These are phyloP conservation scores for Hypoxylon perforatum DNA, from an alignment of 495 filamentous ascomycete species.

Conservation along the genomic window DNA sequence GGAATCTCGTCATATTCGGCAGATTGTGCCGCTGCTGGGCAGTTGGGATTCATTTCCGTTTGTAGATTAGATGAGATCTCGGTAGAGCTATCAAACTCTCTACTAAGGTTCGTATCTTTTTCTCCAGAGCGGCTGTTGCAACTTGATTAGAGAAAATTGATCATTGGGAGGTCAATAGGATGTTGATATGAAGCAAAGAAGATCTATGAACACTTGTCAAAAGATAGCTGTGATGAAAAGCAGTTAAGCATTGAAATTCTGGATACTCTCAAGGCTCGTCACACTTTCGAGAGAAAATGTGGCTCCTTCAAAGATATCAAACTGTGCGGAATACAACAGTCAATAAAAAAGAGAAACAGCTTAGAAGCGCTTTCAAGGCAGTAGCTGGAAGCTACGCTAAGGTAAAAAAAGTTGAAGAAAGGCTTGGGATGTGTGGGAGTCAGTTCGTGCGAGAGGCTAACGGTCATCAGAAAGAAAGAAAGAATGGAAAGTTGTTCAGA, in stretches of 20 bases:
- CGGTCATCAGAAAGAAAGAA: too few relatives aligned
- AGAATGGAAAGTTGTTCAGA: not conserved
- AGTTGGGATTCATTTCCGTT: not conserved
- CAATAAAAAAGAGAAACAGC: not conserved
- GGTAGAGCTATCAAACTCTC: not conserved
- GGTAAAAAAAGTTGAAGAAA: slow-evolving; percentile 1
- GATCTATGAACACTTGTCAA: slow-evolving; percentile 33
- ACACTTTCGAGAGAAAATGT: slow-evolving; percentile 39
- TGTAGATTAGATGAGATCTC: slow-evolving; percentile 9
- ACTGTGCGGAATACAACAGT: not conserved
- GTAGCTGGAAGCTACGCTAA: slow-evolving; percentile 5
- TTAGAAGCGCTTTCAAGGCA: not conserved
- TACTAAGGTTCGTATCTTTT: slow-evolving; percentile 11
- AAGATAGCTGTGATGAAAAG: slow-evolving; percentile 14
- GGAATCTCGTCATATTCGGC: slow-evolving; percentile 35
- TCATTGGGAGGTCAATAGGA: slow-evolving; percentile 13
- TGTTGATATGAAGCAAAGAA: slow-evolving; percentile 12
- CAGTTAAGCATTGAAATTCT: not conserved
- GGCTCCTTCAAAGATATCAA: slow-evolving; percentile 32
- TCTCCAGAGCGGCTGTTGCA: not conserved
- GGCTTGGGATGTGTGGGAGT: not conserved
- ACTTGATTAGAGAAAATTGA: slow-evolving; percentile 2
- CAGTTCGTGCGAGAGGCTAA: not conserved
- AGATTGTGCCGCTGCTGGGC: not conserved
- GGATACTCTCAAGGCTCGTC: slow-evolving; percentile 38